Evolutionary conservation across 805 yeast species (phyloP).

Genomic region (Isabelozyma pseudorhagii): DNA sequence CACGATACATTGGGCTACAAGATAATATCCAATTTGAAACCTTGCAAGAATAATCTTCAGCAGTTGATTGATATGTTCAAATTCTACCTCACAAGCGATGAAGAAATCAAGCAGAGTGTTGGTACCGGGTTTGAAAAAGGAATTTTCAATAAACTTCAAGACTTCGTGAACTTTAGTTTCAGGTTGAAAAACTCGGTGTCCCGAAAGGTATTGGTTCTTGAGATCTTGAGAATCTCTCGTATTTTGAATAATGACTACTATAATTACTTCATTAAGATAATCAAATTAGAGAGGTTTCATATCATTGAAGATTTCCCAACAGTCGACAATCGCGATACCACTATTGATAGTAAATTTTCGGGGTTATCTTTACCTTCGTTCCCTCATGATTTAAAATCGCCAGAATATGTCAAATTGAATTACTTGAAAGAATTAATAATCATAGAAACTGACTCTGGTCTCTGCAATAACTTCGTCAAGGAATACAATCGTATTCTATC

Average conservation of each 20-base stretch:
- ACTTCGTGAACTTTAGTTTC: slow-evolving; percentile 59
- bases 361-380: neutral
- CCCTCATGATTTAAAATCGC: slow-evolving; percentile 8
- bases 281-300: slow-evolving; percentile 10
- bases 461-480: slow-evolving; percentile 19
- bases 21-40: slow-evolving; percentile 35
- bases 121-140: slow-evolving; percentile 54
- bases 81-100: slow-evolving; percentile 54
- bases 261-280: slow-evolving; percentile 19
- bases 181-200: slow-evolving; percentile 51
- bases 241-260: slow-evolving; percentile 29
- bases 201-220: slow-evolving; percentile 33
- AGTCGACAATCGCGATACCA: slow-evolving; percentile 60
- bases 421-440: slow-evolving; percentile 40
- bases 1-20: slow-evolving; percentile 60
- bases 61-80: slow-evolving; percentile 30
- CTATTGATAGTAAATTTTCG: slow-evolving; percentile 47
- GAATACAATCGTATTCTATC: slow-evolving; percentile 21
- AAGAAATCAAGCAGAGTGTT: slow-evolving; percentile 49
- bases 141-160: slow-evolving; percentile 63
- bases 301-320: slow-evolving; percentile 9
- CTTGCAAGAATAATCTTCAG: slow-evolving; percentile 39
- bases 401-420: slow-evolving; percentile 31
- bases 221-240: slow-evolving; percentile 30
- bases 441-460: slow-evolving; percentile 24